These are phyloP conservation scores for Dothideomycetes sp. DNA, from an alignment of 2,329 filamentous ascomycete genomes.

Conservation along the genomic window DNA sequence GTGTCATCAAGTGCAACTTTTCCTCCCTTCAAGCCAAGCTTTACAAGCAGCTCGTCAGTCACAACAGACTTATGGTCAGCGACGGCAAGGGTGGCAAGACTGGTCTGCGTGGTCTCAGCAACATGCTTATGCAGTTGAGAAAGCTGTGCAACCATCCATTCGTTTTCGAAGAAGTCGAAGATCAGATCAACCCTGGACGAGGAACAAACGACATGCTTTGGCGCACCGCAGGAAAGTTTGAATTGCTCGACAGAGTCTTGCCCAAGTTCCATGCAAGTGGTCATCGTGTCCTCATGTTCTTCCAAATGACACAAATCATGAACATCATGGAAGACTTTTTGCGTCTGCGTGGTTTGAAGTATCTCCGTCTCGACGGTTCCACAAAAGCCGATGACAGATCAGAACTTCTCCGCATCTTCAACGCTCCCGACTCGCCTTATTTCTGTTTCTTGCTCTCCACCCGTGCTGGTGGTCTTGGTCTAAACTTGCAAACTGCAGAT, in stretches of 20 bases:
- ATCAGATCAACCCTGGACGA: slow-evolving; percentile 87
- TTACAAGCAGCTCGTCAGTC: slow-evolving; percentile 94
- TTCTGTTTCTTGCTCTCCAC: slow-evolving; percentile 99
- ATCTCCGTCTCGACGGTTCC: slow-evolving; percentile 87
- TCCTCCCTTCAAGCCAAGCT: slow-evolving; percentile 86
- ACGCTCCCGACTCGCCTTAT: slow-evolving; percentile 80
- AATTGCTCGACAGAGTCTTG: slow-evolving; percentile 81
- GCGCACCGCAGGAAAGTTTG: slow-evolving; percentile 95
- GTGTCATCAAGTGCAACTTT: slow-evolving; percentile 98
- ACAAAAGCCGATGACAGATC: slow-evolving; percentile 97
- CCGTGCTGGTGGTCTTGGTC: slow-evolving; percentile 91
- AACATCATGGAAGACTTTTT: slow-evolving; percentile 99
- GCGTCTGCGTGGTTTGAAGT: slow-evolving; percentile 71
- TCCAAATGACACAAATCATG: slow-evolving; percentile 99
- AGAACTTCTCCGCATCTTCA: slow-evolving; percentile 80
- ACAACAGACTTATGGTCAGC: slow-evolving; percentile 89
- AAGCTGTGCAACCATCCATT: slow-evolving; percentile 99
- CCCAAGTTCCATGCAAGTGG: slow-evolving; percentile 88
- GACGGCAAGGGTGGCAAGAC: slow-evolving; percentile 95
- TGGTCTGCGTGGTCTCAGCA: slow-evolving; percentile 86
- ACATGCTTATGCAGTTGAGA: slow-evolving; percentile 99
- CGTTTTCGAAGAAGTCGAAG: slow-evolving; percentile 95
- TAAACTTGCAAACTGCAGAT: slow-evolving; percentile 94
- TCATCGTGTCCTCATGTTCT: slow-evolving; percentile 98
- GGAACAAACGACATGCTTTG: slow-evolving; percentile 88